These are phyloP conservation scores for Xylariomycetidae sp. DNA, from an alignment of 2,329 filamentous ascomycete species.

Conservation along the genomic window DNA sequence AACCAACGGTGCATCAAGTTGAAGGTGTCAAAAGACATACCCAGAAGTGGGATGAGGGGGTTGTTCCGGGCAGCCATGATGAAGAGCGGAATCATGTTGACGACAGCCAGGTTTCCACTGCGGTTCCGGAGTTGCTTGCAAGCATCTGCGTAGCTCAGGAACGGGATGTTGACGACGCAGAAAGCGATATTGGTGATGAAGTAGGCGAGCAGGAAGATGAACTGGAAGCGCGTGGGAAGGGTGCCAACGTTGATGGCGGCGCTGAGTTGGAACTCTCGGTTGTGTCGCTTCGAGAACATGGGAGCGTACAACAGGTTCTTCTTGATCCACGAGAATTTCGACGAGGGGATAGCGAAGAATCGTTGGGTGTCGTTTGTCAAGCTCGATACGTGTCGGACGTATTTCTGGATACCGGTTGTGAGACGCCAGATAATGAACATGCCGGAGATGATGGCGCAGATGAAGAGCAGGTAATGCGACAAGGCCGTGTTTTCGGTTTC, in stretches of 20 bases:
- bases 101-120: constrained; percentile 61
- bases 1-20: constrained; percentile 79
- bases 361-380: constrained; percentile 73
- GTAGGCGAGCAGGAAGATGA: constrained; percentile 61
- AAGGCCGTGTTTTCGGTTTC: constrained; percentile 47
- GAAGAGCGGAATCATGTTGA: constrained; percentile 76
- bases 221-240: constrained; percentile 72
- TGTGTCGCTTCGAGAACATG: constrained; percentile 68
- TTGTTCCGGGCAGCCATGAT: constrained; percentile 72
- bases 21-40: constrained; percentile 76
- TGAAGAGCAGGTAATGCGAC: constrained; percentile 54
- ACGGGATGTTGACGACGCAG: constrained; percentile 62
- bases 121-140: constrained; percentile 56
- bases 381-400: constrained; percentile 68
- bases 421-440: constrained; percentile 63
- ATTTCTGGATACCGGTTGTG: constrained; percentile 52
- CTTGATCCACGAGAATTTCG: constrained; percentile 55
- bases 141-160: constrained; percentile 38
- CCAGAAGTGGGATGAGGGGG: constrained; percentile 64
- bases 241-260: constrained; percentile 67
- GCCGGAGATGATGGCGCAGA: constrained; percentile 57
- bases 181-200: constrained; percentile 71
- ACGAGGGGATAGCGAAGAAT: constrained; percentile 63
- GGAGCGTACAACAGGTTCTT: constrained; percentile 65
- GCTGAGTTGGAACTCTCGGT: constrained; percentile 64